A percentile compares a stretch with the other conserved stretches of the same genome.
phyloP scores from a whole-genome alignment of 1,284 basidiomycete genomes.

The Moesziomyces sp. region DNA sequence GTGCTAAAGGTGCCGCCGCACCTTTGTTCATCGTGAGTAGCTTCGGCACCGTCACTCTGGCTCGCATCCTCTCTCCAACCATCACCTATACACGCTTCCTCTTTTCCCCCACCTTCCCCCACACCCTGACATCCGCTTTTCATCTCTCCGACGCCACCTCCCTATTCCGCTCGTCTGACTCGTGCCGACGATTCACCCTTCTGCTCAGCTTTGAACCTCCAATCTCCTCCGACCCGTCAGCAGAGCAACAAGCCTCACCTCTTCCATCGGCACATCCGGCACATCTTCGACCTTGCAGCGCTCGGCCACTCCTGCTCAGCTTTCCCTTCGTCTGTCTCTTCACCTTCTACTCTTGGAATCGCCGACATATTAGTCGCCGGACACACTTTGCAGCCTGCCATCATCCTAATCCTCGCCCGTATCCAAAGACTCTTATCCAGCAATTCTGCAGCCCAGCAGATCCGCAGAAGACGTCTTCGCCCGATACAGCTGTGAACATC shows the following conservation, averaged over 20 bases:
- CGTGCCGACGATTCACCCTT: neutral
- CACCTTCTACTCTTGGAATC: neutral
- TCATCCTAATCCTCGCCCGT: too few relatives aligned
- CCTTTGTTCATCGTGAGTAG: neutral
- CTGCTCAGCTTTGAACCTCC: neutral
- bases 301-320: neutral
- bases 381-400: too few relatives aligned
- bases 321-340: neutral
- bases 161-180: neutral
- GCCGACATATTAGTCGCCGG: neutral
- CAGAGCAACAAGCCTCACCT: neutral
- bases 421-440: too few relatives aligned
- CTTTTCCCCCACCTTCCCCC: constrained; percentile 2
- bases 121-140: constrained; percentile 1
- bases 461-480: too few relatives aligned
- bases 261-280: neutral
- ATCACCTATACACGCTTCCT: constrained; percentile 1
- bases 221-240: neutral
- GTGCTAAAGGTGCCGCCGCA: neutral
- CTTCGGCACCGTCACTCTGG: constrained; percentile 2
- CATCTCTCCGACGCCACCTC: constrained; percentile 13
- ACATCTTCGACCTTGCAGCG: neutral
- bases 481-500: too few relatives aligned
- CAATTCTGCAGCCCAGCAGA: too few relatives aligned
- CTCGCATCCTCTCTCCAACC: constrained; percentile 2